Conservation (phyloP, 164 flowering plant species). For the Paratinospora sagittata region DNA sequence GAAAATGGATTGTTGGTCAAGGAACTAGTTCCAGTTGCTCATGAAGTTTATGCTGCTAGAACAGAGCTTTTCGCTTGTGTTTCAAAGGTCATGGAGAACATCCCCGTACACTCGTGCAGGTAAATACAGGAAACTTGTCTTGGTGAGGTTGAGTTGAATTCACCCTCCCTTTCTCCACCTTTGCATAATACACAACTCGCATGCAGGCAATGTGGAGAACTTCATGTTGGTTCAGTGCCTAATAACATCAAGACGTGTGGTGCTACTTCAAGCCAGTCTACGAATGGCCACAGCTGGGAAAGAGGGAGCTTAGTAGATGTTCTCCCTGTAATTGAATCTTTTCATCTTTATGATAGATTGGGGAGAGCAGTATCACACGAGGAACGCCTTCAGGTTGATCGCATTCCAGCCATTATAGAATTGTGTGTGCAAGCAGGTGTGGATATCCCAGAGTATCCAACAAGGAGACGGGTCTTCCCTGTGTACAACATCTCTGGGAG, state of each 20-base stretch:
- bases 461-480: constrained; percentile 41
- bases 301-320: constrained; percentile 31
- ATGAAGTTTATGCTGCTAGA: constrained; percentile 44
- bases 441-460: constrained; percentile 50
- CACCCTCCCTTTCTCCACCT: neutral
- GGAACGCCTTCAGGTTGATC: constrained; percentile 40
- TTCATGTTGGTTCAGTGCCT: constrained; percentile 44
- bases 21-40: constrained; percentile 49
- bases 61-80: constrained; percentile 32
- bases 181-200: neutral
- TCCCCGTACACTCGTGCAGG: constrained; percentile 49
- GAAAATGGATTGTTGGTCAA: constrained; percentile 63
- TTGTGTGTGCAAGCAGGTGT: constrained; percentile 55
- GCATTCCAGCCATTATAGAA: constrained; percentile 46
- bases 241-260: constrained; percentile 43
- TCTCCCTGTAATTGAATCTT: constrained; percentile 42
- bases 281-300: constrained; percentile 41
- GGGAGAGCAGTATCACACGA: constrained; percentile 55
- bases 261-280: constrained; percentile 29
- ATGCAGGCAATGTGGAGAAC: constrained; percentile 49
- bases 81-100: constrained; percentile 32
- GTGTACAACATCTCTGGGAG: constrained; percentile 42
- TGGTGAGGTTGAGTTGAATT: neutral
- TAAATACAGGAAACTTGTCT: constrained; percentile 12
- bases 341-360: constrained; percentile 52